Base-by-base conservation (phyloP, 441 rosid species). In the Eugenia klotzschiana region DNA sequence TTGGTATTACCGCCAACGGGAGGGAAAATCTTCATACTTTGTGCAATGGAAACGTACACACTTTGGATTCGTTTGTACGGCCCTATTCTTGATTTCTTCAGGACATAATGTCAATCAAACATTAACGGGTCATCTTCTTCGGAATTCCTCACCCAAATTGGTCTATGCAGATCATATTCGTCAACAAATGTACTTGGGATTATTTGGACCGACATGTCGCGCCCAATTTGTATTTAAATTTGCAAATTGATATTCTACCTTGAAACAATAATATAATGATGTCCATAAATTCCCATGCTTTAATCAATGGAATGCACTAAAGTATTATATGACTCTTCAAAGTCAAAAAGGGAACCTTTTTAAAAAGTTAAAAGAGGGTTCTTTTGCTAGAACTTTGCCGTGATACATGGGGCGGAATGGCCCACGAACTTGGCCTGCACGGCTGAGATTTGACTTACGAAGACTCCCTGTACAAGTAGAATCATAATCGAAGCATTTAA, bases 191-290 rank as follows among this genome's bases (percentile, higher is more conserved):
- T 12, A n/a, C 15, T 11, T 11, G 15, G 27, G 14, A 55, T 55
- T n/a, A n/a, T 49, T n/a, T 23, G 33, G 33, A 56, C 33, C 18
- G 18, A 25, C 33, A 56, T 12, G 25, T 56, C 14, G 18, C 64
- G 0, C 15, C 16, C 1, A 0, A 0, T 56, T 0, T 12, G 33
- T 56, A 5, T 25, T 13, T 56, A 56, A 56, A 3, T 25, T 56
- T 25, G 18, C 29, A 11, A n/a, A n/a, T 11, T 11, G 27, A n/a
- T 4, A 1, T n/a, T 55, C 58, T 55, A 55, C 6, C 27, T 55
- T 55, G 27, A n/a, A 55, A 55, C 14, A 55, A 55, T 23, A n/a
- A 11, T 13, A n/a, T 55, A 55, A 2, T 55, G 27, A 55, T n/a
- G 0, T 55, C 8, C 43, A 41, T 41, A 41, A 1, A 2, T 41